Conservation (phyloP, 768 basidiomycete genomes). For the Hysterangium stoloniferum region DNA sequence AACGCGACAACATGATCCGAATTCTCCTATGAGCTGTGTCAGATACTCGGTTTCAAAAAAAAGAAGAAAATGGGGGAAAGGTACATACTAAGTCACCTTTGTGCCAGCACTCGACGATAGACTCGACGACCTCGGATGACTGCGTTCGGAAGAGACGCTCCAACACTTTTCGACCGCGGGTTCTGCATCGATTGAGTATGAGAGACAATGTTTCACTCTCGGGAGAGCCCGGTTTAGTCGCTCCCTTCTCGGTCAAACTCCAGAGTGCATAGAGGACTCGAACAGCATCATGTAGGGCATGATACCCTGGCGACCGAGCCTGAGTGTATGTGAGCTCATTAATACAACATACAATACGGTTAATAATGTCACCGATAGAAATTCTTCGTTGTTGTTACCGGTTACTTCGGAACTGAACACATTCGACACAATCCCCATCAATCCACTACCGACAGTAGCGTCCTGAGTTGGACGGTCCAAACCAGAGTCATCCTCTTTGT, state of each 20-base stretch:
- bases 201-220: conserved; percentile 61
- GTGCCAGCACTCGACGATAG: conserved; percentile 77
- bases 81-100: conserved; percentile 41
- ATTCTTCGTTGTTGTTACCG: conserved; percentile 39
- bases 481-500: conserved; percentile 28
- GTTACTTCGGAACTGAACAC: conserved; percentile 78
- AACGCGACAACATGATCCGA: conserved; percentile 43
- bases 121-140: conserved; percentile 76
- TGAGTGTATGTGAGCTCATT: conserved; percentile 22
- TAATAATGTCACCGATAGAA: conserved; percentile 42
- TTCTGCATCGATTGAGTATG: conserved; percentile 57
- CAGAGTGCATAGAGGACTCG: conserved; percentile 73
- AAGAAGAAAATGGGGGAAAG: background rate
- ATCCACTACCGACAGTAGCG: conserved; percentile 52
- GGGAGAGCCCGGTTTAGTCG: conserved; percentile 39
- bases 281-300: conserved; percentile 73
- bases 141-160: conserved; percentile 82
- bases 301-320: conserved; percentile 69
- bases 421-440: conserved; percentile 85
- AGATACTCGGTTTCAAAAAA: background rate
- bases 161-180: conserved; percentile 68
- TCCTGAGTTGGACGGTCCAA: conserved; percentile 49
- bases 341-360: background rate
- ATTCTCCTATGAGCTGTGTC: conserved; percentile 12
- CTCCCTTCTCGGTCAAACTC: conserved; percentile 35